Evolutionary conservation across 176 grass and related monocot species (phyloP).

Genomic region (Calamus simplicifolius): DNA sequence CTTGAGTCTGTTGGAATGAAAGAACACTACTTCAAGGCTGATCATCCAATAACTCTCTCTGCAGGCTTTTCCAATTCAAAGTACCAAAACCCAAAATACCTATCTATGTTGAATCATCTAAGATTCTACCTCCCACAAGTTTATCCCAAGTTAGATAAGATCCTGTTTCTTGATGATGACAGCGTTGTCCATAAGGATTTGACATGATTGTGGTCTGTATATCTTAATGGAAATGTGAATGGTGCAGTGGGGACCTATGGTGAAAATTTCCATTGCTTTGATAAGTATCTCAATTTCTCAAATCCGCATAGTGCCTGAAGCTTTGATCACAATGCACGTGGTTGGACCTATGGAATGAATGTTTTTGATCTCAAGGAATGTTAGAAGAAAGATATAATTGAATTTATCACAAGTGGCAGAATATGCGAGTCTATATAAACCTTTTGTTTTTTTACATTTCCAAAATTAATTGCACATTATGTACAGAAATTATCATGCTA

Average conservation of each 20-base stretch:
- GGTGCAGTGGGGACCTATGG: constrained; percentile 92
- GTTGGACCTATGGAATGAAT: constrained; percentile 99
- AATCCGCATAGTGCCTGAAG: constrained; percentile 93
- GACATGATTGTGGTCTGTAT: constrained; percentile 86
- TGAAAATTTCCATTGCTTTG: constrained; percentile 96
- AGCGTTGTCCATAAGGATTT: constrained; percentile 99
- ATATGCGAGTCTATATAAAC: constrained; percentile 29
- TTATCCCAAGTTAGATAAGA: too few species aligned
- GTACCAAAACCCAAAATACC: constrained; percentile 93
- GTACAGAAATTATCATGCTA: too few species aligned
- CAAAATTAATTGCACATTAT: constrained; percentile 3
- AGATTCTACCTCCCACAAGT: too few species aligned
- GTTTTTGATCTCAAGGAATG: constrained; percentile 89
- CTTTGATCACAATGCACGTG: constrained; percentile 85
- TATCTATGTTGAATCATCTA: constrained; percentile 94
- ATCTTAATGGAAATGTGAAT: constrained; percentile 93
- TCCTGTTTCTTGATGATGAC: constrained; percentile 91
- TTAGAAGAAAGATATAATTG: constrained; percentile 96
- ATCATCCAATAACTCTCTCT: constrained; percentile 73
- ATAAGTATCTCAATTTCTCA: constrained; percentile 99
- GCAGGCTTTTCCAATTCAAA: too few species aligned
- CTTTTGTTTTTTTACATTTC: not conserved
- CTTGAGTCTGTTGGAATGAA: too few species aligned
- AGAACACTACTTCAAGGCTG: too few species aligned
- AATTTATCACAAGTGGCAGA: constrained; percentile 99